Conservation (phyloP, 83 land plant species). For the Picea abies region DNA sequence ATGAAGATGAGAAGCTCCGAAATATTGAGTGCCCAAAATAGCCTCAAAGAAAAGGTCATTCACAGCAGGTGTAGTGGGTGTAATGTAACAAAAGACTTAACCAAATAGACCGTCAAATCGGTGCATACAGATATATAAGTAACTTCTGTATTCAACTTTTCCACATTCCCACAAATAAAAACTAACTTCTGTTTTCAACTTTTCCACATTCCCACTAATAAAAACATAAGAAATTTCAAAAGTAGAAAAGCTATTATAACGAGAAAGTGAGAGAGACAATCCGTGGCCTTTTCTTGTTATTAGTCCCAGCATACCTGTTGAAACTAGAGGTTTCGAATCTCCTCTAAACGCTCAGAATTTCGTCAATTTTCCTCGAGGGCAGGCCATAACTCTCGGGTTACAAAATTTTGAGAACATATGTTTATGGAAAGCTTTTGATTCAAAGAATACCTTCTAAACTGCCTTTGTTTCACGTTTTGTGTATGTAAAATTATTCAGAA, state of each 20-base stretch:
- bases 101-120: background rate
- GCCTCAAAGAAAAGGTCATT: background rate
- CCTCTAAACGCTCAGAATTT: conserved; percentile 85
- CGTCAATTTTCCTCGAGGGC: conserved; percentile 86
- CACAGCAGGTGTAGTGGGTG: no score
- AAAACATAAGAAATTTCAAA: background rate
- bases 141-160: background rate
- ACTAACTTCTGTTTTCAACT: no score
- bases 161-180: background rate
- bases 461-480: no score
- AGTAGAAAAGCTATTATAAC: background rate
- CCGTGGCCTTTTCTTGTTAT: no score
- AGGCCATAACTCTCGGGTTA: no score
- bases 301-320: conserved; percentile 68
- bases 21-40: background rate
- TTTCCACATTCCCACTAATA: no score
- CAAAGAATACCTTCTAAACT: no score
- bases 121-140: background rate
- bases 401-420: no score
- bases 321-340: conserved; percentile 80
- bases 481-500: no score
- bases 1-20: background rate
- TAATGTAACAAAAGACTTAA: background rate
- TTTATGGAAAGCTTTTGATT: no score
- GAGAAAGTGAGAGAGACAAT: no score